phyloP scores from a whole-genome alignment of 371 early-diverging fungal species.

The Nosema muscidifuracis region DNA sequence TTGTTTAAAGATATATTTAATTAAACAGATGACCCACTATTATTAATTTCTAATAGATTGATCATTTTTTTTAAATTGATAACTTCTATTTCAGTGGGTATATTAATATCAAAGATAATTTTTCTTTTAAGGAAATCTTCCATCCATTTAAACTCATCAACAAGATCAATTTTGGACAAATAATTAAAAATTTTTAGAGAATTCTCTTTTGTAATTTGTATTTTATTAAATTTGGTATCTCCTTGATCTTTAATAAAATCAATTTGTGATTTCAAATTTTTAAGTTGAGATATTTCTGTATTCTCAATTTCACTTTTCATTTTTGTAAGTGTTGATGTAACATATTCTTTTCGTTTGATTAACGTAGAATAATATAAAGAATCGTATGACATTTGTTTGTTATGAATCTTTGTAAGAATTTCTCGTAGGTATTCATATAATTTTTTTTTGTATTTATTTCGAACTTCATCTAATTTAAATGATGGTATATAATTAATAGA shows the following conservation, averaged over 20 bases:
- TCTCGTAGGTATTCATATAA: neutral
- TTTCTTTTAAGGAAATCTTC: conserved; percentile 20
- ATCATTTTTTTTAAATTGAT: conserved; percentile 7
- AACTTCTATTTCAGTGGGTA: conserved; percentile 17
- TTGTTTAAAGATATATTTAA: neutral
- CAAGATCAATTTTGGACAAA: neutral
- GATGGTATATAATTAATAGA: neutral
- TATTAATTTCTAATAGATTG: conserved; percentile 6
- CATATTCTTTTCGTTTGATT: neutral
- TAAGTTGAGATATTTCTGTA: neutral
- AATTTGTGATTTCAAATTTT: conserved; percentile 6
- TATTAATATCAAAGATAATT: neutral
- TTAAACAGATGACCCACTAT: no score
- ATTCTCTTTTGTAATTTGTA: conserved; percentile 12
- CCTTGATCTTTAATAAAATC: conserved; percentile 14
- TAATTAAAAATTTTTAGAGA: conserved; percentile 12
- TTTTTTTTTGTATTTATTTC: neutral
- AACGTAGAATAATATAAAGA: neutral
- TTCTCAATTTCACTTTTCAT: conserved; percentile 11
- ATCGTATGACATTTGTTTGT: neutral
- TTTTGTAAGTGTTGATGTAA: neutral
- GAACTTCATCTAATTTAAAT: neutral
- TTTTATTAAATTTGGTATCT: neutral
- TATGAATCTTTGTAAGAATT: neutral
- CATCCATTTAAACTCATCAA: conserved; percentile 5